A percentile compares a stretch with the other conserved stretches of the same genome.
Conservation (phyloP, 192 early-diverging fungal species). For the Coemansia sp. region DNA sequence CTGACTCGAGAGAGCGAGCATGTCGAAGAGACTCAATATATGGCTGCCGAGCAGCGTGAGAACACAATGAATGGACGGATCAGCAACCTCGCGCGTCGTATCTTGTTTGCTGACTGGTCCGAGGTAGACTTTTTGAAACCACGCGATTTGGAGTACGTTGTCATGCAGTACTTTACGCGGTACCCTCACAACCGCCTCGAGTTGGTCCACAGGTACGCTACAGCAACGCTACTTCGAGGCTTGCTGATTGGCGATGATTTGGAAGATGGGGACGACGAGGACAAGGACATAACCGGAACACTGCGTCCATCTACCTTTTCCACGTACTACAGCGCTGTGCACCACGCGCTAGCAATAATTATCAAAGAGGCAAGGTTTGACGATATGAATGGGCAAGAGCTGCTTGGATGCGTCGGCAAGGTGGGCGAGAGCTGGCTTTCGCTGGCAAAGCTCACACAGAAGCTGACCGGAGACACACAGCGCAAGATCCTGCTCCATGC, state of each 20-base stretch:
- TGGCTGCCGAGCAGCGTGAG: constrained; percentile 20
- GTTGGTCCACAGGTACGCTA: constrained; percentile 28
- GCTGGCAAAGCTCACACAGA: constrained; percentile 35
- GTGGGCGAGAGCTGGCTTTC: constrained; percentile 36
- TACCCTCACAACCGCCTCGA: constrained; percentile 35
- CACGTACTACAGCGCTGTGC: constrained; percentile 34
- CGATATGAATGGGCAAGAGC: constrained; percentile 17
- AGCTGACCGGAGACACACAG: constrained; percentile 8
- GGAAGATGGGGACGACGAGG: background rate
- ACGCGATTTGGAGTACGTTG: constrained; percentile 30
- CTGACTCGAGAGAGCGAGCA: constrained; percentile 11
- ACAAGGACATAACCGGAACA: background rate
- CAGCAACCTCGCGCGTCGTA: constrained; percentile 23
- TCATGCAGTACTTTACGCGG: constrained; percentile 35
- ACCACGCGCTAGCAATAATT: constrained; percentile 16
- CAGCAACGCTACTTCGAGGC: constrained; percentile 11
- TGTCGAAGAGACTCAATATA: background rate
- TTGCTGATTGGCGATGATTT: background rate
- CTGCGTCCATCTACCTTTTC: constrained; percentile 32
- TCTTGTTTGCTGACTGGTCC: constrained; percentile 28
- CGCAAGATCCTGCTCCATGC: constrained; percentile 19
- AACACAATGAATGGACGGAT: constrained; percentile 47
- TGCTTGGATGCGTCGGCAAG: constrained; percentile 17
- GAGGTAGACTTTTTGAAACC: constrained; percentile 12
- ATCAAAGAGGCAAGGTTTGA: constrained; percentile 14